A percentile compares a stretch with the other conserved stretches of the same genome.
phyloP scores from a whole-genome alignment of 75 land plant genomes.

The Isoetes taiwanensis region DNA sequence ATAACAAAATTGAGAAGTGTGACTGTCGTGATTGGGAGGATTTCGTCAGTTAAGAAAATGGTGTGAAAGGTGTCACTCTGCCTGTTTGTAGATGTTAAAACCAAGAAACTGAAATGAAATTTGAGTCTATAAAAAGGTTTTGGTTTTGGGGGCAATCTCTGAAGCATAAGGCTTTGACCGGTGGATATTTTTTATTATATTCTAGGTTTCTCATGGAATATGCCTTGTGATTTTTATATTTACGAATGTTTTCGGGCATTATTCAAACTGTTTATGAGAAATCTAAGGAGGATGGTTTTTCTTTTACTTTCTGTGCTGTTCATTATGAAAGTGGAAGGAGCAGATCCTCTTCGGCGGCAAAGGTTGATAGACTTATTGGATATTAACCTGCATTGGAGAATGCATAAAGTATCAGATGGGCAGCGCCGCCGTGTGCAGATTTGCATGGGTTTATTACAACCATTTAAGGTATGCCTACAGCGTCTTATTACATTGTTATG shows the following conservation, averaged over 20 bases:
- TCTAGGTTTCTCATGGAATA: not conserved
- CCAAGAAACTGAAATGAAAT: too few species aligned
- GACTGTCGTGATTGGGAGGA: too few species aligned
- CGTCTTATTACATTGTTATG: too few species aligned
- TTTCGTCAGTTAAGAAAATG: too few species aligned
- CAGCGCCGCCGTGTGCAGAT: constrained; percentile 93
- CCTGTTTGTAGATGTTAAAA: too few species aligned
- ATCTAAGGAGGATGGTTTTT: too few species aligned
- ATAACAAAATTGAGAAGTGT: too few species aligned
- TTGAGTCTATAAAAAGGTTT: too few species aligned
- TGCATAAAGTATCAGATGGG: constrained; percentile 99
- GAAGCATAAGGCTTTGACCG: not conserved
- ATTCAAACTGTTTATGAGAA: too few species aligned
- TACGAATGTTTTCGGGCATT: not conserved
- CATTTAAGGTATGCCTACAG: constrained; percentile 69
- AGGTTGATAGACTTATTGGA: constrained; percentile 77
- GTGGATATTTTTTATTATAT: not conserved
- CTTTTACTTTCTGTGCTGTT: not conserved
- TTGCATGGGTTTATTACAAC: constrained; percentile 93
- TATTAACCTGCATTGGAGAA: constrained; percentile 82
- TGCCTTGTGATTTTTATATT: not conserved
- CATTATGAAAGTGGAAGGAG: constrained; percentile 97
- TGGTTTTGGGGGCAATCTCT: not conserved
- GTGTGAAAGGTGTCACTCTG: too few species aligned
- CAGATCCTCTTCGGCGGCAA: constrained; percentile 67